Percentiles rank a stretch among this genome's conserved stretches.
Evolutionary conservation across 164 flowering plant genomes (phyloP).

Genomic region (Annona squamosa): DNA sequence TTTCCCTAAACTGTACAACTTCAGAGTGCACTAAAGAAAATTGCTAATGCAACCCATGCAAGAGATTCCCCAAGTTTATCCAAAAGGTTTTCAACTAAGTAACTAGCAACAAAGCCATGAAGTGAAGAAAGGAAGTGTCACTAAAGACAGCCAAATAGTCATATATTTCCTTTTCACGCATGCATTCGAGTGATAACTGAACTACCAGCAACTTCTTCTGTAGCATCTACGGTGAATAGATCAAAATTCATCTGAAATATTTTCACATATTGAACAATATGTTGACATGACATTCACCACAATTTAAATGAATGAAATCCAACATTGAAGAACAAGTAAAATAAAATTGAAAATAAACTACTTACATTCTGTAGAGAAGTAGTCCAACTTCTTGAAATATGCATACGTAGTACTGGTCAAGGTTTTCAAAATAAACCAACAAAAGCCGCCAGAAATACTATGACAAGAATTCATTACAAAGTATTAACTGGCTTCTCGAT

Average conservation of each 20-base stretch:
- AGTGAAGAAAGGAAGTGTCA: background rate
- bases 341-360: slow-evolving; percentile 7
- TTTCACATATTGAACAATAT: background rate
- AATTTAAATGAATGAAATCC: background rate
- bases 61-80: background rate
- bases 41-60: background rate
- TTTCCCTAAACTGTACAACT: too few species aligned
- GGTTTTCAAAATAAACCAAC: slow-evolving; percentile 26
- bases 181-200: too few species aligned
- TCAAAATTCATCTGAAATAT: too few species aligned
- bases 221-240: too few species aligned
- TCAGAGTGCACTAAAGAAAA: background rate
- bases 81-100: background rate
- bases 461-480: slow-evolving; percentile 7
- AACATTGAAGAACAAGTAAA: background rate
- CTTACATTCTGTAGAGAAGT: slow-evolving; percentile 99
- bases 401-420: slow-evolving; percentile 88
- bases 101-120: background rate
- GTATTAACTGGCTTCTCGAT: background rate
- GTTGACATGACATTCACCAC: background rate
- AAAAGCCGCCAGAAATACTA: background rate
- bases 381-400: slow-evolving; percentile 93
- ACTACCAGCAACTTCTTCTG: too few species aligned
- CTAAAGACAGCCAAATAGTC: background rate
- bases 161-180: too few species aligned